Evolutionary conservation across 192 early-diverging fungal genomes (phyloP), one percentile per base, ranked within the genome.

Genomic region (Entophlyctis helioformis): DNA sequence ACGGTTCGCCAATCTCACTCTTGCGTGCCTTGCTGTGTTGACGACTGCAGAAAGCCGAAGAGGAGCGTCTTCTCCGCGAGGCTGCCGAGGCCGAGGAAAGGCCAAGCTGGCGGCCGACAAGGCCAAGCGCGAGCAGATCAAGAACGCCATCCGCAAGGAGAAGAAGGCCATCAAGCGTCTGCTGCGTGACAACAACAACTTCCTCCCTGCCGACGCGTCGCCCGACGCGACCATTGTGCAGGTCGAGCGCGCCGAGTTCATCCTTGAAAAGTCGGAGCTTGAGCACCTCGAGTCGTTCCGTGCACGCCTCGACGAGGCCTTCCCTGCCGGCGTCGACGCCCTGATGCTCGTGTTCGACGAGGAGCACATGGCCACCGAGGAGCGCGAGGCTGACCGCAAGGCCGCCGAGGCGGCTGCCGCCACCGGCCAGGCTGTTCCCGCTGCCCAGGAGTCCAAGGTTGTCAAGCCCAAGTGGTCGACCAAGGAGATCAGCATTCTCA

Each of bases 131-230:
- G 90, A 98, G 62, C 70, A 83, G 37, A 58, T 77, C 50, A 90
- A 92, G 72, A 88, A 88, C 66, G 69, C 66, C 39, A 71, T 92
- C 58, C 83, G 85, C 63, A 90, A 87, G 74, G 84, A 93, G 66
- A 85, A 89, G 77, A 91, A 91, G 63, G 72, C 70, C 39, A 72
- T 98, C 62, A 83, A 83, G 69, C 57, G 74, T 11, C 60, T 87
- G 20, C 48, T 51, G 51, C 27, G 51, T 51, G 81, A 71, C 25
- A 67, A 83, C 67, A 80, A 83, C 78, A 87, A 82, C 72, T 83
- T 80, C 70, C 59, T 83, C 51, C 72, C 69, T n/a, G 67, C 64
- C 25, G 68, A 58, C 37, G 69, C 84, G 12, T 70, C 71, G 8
- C 68, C 75, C 18, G 65, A 62, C 27, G 68, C 82, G 42, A 67